Percentiles rank a stretch among this genome's conserved stretches.
Conservation (phyloP, 805 yeast genomes). For the Kluyveromyces wickerhamii region DNA sequence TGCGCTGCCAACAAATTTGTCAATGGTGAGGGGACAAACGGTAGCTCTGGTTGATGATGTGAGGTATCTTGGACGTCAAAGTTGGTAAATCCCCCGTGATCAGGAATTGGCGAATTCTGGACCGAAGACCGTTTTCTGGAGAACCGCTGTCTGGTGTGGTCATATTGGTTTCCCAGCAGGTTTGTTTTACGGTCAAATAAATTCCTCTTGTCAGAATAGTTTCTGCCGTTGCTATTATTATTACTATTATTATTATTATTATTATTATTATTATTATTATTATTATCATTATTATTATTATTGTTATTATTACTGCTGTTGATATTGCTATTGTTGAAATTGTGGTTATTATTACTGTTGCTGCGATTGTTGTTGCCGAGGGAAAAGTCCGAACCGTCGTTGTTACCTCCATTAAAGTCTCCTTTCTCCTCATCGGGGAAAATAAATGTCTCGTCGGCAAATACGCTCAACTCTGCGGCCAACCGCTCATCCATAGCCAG, state of each 20-base stretch:
- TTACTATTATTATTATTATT: conserved; percentile 4
- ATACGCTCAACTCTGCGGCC: conserved; percentile 65
- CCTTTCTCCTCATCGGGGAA: conserved; percentile 80
- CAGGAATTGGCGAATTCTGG: conserved; percentile 11
- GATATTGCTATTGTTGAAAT: conserved; percentile 7
- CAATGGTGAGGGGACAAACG: conserved; percentile 17
- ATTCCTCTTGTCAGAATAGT: conserved; percentile 6
- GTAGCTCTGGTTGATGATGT: conserved; percentile 7
- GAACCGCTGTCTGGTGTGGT: conserved; percentile 25
- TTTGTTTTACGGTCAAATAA: conserved; percentile 4
- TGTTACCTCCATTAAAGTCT: conserved; percentile 19
- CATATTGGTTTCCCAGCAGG: conserved; percentile 26
- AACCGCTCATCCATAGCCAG: conserved; percentile 42
- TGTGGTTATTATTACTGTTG: conserved; percentile 6
- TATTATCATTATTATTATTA: conserved; percentile 9
- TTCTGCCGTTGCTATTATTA: not conserved
- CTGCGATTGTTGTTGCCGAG: conserved; percentile 6
- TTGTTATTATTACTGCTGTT: conserved; percentile 13
- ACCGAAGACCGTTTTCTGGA: conserved; percentile 13
- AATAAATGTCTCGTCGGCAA: conserved; percentile 73
- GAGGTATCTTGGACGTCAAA: conserved; percentile 11
- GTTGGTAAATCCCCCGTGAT: conserved; percentile 21
- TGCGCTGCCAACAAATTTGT: conserved; percentile 12
- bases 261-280: conserved; percentile 6
- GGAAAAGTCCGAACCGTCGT: conserved; percentile 11